Evolutionary conservation across 768 basidiomycete genomes (phyloP), one percentile per base, ranked within the genome.

Genomic region (Chalciporus chontae): DNA sequence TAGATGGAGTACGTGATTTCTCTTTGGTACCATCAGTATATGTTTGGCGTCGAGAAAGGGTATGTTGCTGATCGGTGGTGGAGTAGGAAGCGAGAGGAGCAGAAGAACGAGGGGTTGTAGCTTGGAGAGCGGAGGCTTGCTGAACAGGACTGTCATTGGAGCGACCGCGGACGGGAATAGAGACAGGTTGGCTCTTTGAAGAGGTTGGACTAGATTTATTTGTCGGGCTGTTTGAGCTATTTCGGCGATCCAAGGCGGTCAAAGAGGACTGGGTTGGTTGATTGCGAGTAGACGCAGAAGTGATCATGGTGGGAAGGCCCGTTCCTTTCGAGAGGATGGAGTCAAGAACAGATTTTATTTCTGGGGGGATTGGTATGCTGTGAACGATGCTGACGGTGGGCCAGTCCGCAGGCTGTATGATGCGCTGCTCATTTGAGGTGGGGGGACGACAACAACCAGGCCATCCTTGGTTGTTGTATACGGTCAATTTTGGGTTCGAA

Each of bases 391-490:
- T 85, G 65, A 92, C 87, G 26, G 87, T 79, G 56, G 76, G 81
- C 90, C 90, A 93, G 66, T 90, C 89, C 3, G 84, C 83, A 44
- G 82, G 76, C 18, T 77, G 80, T 49, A 92, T 83, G 55, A 77
- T 64, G 54, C 77, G 75, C 58, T 78, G 75, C 66, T 92, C 90
- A 47, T 63, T 70, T 15, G 72, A 57, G 24, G 69, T 69, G 2
- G 90, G 90, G 0, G 88, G 72, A n/a, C 88, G 83, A 74, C 90
- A 93, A 73, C 90, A 93, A 34, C 90, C 90, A 37, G 90, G 90
- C 87, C 88, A 92, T 18, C 90, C 90, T 29, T 78, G 79, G 59
- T 91, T 92, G 63, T 77, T 71, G 63, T 78, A 79, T 15, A 79
- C 79, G 27, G 77, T 69, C 45, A 71, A 70, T 62, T 82, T 83